phyloP scores from a whole-genome alignment of 805 yeast genomes.

The Teunomyces barrocoloradensis region DNA sequence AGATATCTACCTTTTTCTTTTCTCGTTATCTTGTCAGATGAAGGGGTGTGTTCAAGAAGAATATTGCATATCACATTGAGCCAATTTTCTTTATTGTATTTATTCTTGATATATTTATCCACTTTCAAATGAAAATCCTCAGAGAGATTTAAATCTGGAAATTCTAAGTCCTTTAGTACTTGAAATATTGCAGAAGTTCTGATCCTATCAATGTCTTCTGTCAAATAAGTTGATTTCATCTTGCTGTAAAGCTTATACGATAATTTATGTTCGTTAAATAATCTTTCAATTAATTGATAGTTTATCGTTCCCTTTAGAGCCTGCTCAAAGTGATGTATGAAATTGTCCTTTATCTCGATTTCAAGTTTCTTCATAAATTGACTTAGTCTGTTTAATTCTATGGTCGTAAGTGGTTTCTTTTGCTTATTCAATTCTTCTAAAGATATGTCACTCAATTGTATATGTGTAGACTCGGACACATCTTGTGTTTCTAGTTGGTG shows the following conservation, averaged over 20 bases:
- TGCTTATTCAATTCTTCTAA: too few species aligned
- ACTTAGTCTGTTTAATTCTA: too few species aligned
- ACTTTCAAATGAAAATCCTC: slow-evolving; percentile 4
- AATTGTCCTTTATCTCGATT: too few species aligned
- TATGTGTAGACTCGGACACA: too few species aligned
- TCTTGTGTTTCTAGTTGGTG: too few species aligned
- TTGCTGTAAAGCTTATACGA: slow-evolving; percentile 9
- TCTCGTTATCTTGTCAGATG: slow-evolving; percentile 6
- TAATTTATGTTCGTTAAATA: too few species aligned
- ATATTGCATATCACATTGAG: neutral
- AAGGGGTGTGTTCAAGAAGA: neutral
- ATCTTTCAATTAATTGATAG: too few species aligned
- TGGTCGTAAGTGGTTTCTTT: too few species aligned
- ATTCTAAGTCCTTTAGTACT: slow-evolving; percentile 9
- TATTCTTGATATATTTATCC: neutral
- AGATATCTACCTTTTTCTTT: slow-evolving; percentile 17
- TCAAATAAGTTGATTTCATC: slow-evolving; percentile 10
- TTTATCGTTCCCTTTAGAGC: too few species aligned
- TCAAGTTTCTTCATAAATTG: too few species aligned
- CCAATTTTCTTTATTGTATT: neutral
- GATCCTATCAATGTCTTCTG: slow-evolving; percentile 7
- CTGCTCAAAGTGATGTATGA: too few species aligned
- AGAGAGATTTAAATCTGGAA: slow-evolving; percentile 5
- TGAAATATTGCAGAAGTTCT: slow-evolving; percentile 13
- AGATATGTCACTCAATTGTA: too few species aligned